These are phyloP conservation scores for Rubus parviflorus DNA, from an alignment of 306 rosid genomes.

Conservation along the genomic window DNA sequence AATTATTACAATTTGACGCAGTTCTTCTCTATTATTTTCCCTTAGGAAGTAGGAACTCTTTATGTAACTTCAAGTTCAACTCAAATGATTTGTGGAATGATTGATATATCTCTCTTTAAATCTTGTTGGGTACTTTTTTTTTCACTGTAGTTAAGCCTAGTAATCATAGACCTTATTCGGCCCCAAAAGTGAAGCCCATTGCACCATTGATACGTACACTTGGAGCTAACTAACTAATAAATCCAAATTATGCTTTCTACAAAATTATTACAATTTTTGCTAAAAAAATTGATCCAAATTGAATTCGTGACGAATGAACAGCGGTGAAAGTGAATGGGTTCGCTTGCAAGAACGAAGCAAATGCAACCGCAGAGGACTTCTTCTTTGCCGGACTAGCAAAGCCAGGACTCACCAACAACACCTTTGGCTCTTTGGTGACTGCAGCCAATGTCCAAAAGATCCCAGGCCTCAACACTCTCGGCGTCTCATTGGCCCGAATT, in stretches of 20 bases:
- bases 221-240: not conserved
- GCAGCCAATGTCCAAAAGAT: slow-evolving; percentile 66
- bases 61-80: no score
- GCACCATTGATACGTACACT: not conserved
- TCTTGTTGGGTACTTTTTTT: not conserved
- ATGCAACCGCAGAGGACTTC: slow-evolving; percentile 63
- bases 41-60: not conserved
- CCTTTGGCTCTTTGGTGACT: slow-evolving; percentile 63
- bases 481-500: slow-evolving; percentile 69
- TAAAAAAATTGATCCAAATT: not conserved
- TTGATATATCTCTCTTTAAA: not conserved
- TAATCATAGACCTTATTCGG: not conserved
- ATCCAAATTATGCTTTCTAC: not conserved
- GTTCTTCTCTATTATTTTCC: not conserved
- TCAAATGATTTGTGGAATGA: not conserved
- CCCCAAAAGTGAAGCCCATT: not conserved
- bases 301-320: slow-evolving; percentile 25
- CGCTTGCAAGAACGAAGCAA: slow-evolving; percentile 55
- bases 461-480: slow-evolving; percentile 89
- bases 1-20: not conserved
- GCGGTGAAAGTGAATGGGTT: slow-evolving; percentile 71
- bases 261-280: not conserved
- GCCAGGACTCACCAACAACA: slow-evolving; percentile 73
- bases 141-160: not conserved
- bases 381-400: slow-evolving; percentile 53